Conservation (phyloP, 805 yeast genomes). For the Nakazawaea populi region DNA sequence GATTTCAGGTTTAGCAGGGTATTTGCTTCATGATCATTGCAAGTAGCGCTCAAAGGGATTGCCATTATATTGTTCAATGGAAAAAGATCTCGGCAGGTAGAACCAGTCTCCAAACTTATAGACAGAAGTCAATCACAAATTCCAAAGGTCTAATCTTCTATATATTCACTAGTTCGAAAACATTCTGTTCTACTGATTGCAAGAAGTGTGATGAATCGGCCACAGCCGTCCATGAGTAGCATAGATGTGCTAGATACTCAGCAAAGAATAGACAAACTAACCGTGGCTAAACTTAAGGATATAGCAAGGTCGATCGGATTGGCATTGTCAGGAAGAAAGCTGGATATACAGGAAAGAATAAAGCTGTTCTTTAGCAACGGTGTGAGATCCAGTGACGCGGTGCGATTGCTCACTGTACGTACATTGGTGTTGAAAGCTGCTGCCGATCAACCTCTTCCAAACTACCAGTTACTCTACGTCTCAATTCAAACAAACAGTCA, state of each 20-base stretch:
- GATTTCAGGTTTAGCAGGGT: too few relatives aligned
- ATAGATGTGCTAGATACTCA: constrained; percentile 21
- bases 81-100: background rate
- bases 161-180: background rate
- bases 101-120: too few relatives aligned
- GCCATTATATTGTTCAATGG: background rate
- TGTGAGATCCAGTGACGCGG: constrained; percentile 29
- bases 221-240: constrained; percentile 13
- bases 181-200: background rate
- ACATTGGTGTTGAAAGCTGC: constrained; percentile 34
- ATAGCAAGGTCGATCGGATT: constrained; percentile 45
- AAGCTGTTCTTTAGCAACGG: constrained; percentile 39
- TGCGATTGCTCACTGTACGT: constrained; percentile 38
- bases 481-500: constrained; percentile 15
- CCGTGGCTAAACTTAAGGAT: constrained; percentile 47
- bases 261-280: constrained; percentile 27
- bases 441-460: constrained; percentile 31
- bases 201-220: constrained; percentile 12
- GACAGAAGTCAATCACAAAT: background rate
- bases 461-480: constrained; percentile 24
- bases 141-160: background rate
- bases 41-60: too few relatives aligned
- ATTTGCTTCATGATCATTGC: too few relatives aligned
- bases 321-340: constrained; percentile 52
- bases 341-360: constrained; percentile 52